A percentile compares a stretch with the other conserved stretches of the same genome.
phyloP scores from a whole-genome alignment of 768 basidiomycete species.

The Mycena alexandri region DNA sequence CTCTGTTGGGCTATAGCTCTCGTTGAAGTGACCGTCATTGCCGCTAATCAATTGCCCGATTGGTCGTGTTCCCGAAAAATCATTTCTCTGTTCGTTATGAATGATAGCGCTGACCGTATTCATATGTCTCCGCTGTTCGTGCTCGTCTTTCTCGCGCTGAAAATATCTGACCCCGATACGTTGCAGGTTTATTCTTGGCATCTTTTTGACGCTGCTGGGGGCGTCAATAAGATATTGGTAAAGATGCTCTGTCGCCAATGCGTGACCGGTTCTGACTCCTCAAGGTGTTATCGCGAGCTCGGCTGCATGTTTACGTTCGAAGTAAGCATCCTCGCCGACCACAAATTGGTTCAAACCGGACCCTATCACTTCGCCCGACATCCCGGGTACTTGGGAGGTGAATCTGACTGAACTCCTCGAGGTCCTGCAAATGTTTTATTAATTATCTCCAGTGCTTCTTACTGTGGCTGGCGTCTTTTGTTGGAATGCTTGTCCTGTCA shows the following conservation, averaged over 20 bases:
- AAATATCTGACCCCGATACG: conserved; percentile 4
- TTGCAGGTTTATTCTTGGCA: conserved; percentile 50
- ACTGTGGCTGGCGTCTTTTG: conserved; percentile 50
- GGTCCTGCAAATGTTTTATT: no score
- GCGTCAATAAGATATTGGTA: conserved; percentile 39
- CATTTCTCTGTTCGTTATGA: conserved; percentile 44
- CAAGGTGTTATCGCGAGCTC: conserved; percentile 57
- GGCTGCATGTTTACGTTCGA: conserved; percentile 64
- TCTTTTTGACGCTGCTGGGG: conserved; percentile 53
- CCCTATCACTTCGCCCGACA: conserved; percentile 56
- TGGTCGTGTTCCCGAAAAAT: conserved; percentile 40
- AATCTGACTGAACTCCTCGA: no score
- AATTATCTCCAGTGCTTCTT: conserved; percentile 42
- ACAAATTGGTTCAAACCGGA: conserved; percentile 60
- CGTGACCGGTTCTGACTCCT: not conserved
- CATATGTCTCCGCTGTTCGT: conserved; percentile 46
- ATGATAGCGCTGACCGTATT: conserved; percentile 44
- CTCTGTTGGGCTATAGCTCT: conserved; percentile 54
- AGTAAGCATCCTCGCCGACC: conserved; percentile 60
- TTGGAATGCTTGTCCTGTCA: conserved; percentile 53
- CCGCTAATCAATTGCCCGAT: conserved; percentile 46
- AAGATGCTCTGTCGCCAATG: not conserved
- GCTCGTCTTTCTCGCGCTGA: not conserved
- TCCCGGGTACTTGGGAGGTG: no score
- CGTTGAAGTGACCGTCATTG: conserved; percentile 53